A percentile compares a stretch with the other conserved stretches of the same genome.
Evolutionary conservation across 345 rosid species (phyloP).

Genomic region (Eucalyptus grandis): DNA sequence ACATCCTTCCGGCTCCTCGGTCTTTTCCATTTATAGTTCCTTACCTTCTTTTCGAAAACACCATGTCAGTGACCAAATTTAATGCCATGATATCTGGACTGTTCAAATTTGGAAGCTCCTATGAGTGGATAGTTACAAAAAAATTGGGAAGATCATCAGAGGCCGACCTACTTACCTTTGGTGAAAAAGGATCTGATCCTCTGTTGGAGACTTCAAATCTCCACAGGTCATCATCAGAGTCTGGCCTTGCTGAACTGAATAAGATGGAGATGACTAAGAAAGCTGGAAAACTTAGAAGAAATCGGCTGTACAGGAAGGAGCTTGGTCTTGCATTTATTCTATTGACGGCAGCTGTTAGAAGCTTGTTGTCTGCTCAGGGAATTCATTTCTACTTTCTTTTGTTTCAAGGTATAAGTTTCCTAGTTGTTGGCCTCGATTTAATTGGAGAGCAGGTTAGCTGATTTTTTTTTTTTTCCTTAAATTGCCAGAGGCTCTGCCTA

Average conservation of each 20-base stretch:
- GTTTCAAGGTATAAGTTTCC: conserved; percentile 79
- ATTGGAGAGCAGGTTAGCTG: conserved; percentile 86
- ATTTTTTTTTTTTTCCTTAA: background rate
- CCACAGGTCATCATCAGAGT: conserved; percentile 53
- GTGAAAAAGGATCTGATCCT: conserved; percentile 46
- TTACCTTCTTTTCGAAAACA: conserved; percentile 89
- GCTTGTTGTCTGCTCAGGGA: conserved; percentile 84
- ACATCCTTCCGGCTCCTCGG: conserved; percentile 72
- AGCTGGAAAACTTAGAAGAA: conserved; percentile 24
- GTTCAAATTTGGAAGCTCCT: conserved; percentile 69
- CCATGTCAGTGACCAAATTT: conserved; percentile 96
- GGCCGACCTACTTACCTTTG: conserved; percentile 66
- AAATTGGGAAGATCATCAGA: conserved; percentile 91
- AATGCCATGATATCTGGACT: conserved; percentile 94
- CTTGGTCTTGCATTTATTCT: conserved; percentile 61
- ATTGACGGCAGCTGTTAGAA: conserved; percentile 57
- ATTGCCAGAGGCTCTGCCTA: background rate
- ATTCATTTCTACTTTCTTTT: conserved; percentile 83
- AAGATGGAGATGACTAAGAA: conserved; percentile 42
- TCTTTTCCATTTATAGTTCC: conserved; percentile 93
- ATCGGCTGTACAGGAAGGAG: conserved; percentile 63
- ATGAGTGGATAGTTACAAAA: conserved; percentile 92
- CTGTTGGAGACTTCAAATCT: conserved; percentile 15
- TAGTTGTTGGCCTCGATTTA: conserved; percentile 81
- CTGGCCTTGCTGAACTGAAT: conserved; percentile 53